Base-by-base conservation (phyloP, 1,284 basidiomycete genomes). In the Volvariella volvacea region DNA sequence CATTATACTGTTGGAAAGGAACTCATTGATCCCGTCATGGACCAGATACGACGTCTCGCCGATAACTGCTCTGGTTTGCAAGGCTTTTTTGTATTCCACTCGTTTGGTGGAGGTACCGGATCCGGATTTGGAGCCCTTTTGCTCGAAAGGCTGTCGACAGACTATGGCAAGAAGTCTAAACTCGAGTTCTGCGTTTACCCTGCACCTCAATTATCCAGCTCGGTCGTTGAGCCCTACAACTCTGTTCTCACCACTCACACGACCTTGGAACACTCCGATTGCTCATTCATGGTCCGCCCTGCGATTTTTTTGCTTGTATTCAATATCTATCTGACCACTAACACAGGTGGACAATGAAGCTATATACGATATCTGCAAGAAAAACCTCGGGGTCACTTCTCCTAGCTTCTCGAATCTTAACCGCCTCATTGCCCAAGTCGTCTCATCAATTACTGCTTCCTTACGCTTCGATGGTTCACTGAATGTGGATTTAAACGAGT, bases 71-170 rank as follows among this genome's bases (percentile, higher is more conserved):
- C 86, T 38, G 96, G 96, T 64, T 85, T 99, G 38, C 96, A 99
- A 70, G 95, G 96, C 57, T 99, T 99, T 82, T 99, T 99, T 65
- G 92, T 99, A 62, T 99, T 99, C 83, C 96, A 99, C 76, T 99
- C 96, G 38, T 97, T 98, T 62, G 96, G 96, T 63, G 96, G 96
- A 67, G 96, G 96, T 68, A 99, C 95, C 57, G 96, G 96, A 61
- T 99, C 96, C 51, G 96, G 96, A 58, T 98, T 99, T 66, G 96
- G 96, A 63, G 94, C 96, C 44, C 86, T 99, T 56, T 76, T 99
- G 45, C 80, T 99, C 52, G 96, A 99, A 71, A 84, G 92, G 50
- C 83, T 99, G 50, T 95, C 94, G 36, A 86, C 88, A 51, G 95
- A 99, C 71, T 99, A 98, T 60, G 96, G 96, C 67, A 99, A 99